Percentiles rank a stretch among this genome's conserved stretches.
These are phyloP conservation scores for Shiraia bambusicola DNA, from an alignment of 2,329 filamentous ascomycete species.

Conservation along the genomic window DNA sequence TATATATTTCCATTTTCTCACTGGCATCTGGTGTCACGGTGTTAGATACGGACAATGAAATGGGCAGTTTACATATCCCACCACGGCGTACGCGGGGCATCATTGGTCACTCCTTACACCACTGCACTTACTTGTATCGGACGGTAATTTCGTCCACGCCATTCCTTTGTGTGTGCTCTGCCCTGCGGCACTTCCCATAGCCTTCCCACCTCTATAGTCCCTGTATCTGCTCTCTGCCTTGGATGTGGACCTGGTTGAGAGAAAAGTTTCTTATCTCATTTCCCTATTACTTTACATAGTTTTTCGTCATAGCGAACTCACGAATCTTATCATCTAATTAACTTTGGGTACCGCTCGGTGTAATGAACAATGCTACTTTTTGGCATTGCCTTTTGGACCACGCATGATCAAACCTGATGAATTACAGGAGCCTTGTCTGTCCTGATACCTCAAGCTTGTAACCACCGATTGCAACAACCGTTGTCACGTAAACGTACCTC, in stretches of 20 bases:
- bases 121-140: constrained; percentile 10
- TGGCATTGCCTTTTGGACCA: too few relatives aligned
- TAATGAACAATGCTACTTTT: too few relatives aligned
- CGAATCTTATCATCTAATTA: constrained; percentile 2
- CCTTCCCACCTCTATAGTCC: constrained; percentile 2
- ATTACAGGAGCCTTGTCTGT: too few relatives aligned
- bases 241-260: constrained; percentile 1
- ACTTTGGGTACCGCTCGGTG: neutral
- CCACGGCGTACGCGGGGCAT: constrained; percentile 14
- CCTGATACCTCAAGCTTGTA: too few relatives aligned
- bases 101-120: constrained; percentile 12
- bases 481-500: too few relatives aligned
- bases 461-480: too few relatives aligned
- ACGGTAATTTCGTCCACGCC: constrained; percentile 22
- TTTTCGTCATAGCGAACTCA: constrained; percentile 17
- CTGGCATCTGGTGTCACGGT: constrained; percentile 10
- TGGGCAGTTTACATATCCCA: constrained; percentile 12
- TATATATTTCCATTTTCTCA: constrained; percentile 19
- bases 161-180: constrained; percentile 12
- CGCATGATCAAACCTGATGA: too few relatives aligned
- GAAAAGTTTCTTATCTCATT: constrained; percentile 6
- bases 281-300: constrained; percentile 13
- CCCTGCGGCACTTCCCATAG: neutral
- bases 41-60: constrained; percentile 23
- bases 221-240: neutral